phyloP scores from a whole-genome alignment of 78 protist species.

The Dictyostelium citrinum region DNA sequence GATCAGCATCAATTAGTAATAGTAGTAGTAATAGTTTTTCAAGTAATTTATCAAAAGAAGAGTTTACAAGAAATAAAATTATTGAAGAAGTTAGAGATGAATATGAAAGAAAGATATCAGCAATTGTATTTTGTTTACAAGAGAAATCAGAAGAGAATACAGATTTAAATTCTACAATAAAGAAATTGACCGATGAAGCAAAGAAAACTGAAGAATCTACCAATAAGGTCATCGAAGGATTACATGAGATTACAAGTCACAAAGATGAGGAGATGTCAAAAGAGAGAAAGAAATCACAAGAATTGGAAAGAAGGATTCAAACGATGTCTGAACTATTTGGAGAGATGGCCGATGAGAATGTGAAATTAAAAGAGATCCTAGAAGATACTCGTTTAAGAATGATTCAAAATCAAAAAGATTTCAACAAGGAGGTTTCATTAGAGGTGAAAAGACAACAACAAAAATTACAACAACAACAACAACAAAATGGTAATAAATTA shows the following conservation, averaged over 20 bases:
- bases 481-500: slow-evolving; percentile 4
- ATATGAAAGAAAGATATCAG: slow-evolving; percentile 50
- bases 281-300: slow-evolving; percentile 40
- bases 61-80: slow-evolving; percentile 15
- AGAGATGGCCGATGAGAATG: slow-evolving; percentile 61
- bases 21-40: not conserved
- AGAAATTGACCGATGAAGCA: not conserved
- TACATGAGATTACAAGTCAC: slow-evolving; percentile 41
- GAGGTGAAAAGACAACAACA: slow-evolving; percentile 30
- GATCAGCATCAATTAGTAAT: not conserved
- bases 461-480: not conserved
- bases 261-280: slow-evolving; percentile 41
- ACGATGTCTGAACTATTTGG: slow-evolving; percentile 45
- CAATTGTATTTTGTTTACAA: slow-evolving; percentile 48
- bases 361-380: slow-evolving; percentile 28
- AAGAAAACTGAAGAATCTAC: not conserved
- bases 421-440: slow-evolving; percentile 40
- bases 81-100: slow-evolving; percentile 40
- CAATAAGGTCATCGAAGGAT: slow-evolving; percentile 29
- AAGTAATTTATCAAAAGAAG: slow-evolving; percentile 18
- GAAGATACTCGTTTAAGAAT: slow-evolving; percentile 50
- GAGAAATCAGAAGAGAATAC: slow-evolving; percentile 63
- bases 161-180: not conserved
- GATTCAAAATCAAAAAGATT: slow-evolving; percentile 56
- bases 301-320: slow-evolving; percentile 33